Conservation (phyloP, 2,329 filamentous ascomycete species). For the Sporothrix mexicana region DNA sequence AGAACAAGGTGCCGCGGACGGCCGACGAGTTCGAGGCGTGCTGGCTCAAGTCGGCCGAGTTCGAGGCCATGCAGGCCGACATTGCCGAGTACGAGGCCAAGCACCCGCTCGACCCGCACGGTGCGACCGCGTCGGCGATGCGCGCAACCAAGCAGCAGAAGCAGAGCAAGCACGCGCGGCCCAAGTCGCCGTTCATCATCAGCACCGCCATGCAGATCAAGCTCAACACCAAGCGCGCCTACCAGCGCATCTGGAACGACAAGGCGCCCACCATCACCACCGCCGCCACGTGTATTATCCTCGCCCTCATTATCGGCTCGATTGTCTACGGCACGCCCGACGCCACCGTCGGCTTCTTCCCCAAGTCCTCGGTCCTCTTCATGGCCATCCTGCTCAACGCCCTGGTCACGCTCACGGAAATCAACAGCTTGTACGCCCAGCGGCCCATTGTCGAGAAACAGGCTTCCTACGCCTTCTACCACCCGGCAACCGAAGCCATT, state of each 20-base stretch:
- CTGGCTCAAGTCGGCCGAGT: constrained; percentile 63
- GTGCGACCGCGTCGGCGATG: constrained; percentile 52
- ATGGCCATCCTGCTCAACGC: constrained; percentile 87
- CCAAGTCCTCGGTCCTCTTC: constrained; percentile 80
- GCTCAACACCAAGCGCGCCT: constrained; percentile 68
- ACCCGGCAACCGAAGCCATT: constrained; percentile 83
- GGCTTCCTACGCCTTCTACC: constrained; percentile 86
- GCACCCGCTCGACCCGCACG: constrained; percentile 56
- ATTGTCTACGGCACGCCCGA: constrained; percentile 36
- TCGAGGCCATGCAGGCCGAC: constrained; percentile 56
- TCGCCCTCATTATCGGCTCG: constrained; percentile 37
- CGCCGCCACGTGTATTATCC: constrained; percentile 76
- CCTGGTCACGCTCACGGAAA: constrained; percentile 80
- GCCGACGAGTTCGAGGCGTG: constrained; percentile 65
- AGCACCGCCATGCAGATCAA: constrained; percentile 59
- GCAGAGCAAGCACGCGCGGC: constrained; percentile 67
- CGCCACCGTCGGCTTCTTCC: constrained; percentile 50
- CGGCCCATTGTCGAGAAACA: constrained; percentile 94
- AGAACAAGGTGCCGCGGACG: constrained; percentile 62
- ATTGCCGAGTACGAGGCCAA: constrained; percentile 61
- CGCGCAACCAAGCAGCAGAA: constrained; percentile 59
- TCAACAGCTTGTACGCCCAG: constrained; percentile 84
- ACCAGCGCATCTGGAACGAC: constrained; percentile 80
- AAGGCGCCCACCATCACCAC: constrained; percentile 78
- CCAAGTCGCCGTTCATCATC: constrained; percentile 79